Evolutionary conservation across 495 filamentous ascomycete species (phyloP).

Genomic region (Neurospora discreta): DNA sequence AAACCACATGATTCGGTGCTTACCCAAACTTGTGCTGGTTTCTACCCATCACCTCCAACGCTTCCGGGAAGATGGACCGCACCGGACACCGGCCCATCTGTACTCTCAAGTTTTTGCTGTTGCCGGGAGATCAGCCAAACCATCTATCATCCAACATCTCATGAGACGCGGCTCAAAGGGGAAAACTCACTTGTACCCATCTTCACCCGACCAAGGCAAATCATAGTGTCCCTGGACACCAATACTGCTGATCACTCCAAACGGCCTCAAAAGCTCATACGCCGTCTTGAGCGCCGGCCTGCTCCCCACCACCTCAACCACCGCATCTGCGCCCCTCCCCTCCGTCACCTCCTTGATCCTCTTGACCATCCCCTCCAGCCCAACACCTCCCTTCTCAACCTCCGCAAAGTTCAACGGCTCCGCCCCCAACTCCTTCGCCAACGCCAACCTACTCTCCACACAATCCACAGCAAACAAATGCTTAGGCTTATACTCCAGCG

Average conservation of each 20-base stretch:
- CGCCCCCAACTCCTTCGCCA: conserved; percentile 69
- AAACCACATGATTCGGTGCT: conserved; percentile 16
- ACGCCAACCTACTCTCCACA: conserved; percentile 62
- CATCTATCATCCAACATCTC: not conserved
- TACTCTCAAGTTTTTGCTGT: conserved; percentile 71
- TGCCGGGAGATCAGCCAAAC: not conserved
- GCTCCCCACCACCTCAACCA: conserved; percentile 85
- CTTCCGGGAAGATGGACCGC: conserved; percentile 66
- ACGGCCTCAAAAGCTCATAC: conserved; percentile 80
- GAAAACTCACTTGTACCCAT: conserved; percentile 57
- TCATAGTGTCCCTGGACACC: conserved; percentile 55
- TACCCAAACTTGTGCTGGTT: conserved; percentile 76
- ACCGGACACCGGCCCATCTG: conserved; percentile 95
- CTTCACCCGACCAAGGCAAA: conserved; percentile 67
- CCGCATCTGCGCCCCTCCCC: conserved; percentile 79
- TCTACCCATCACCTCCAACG: conserved; percentile 65
- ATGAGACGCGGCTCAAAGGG: not conserved
- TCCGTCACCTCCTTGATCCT: conserved; percentile 68
- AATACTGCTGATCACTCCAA: conserved; percentile 76
- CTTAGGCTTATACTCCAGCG: conserved; percentile 68
- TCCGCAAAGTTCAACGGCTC: conserved; percentile 75
- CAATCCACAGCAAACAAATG: conserved; percentile 80
- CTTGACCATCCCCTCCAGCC: conserved; percentile 46
- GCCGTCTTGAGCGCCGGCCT: conserved; percentile 72
- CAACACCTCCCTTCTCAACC: conserved; percentile 30